Base-by-base conservation (phyloP, 305 asterid species). In the Fraxinus greggii region DNA sequence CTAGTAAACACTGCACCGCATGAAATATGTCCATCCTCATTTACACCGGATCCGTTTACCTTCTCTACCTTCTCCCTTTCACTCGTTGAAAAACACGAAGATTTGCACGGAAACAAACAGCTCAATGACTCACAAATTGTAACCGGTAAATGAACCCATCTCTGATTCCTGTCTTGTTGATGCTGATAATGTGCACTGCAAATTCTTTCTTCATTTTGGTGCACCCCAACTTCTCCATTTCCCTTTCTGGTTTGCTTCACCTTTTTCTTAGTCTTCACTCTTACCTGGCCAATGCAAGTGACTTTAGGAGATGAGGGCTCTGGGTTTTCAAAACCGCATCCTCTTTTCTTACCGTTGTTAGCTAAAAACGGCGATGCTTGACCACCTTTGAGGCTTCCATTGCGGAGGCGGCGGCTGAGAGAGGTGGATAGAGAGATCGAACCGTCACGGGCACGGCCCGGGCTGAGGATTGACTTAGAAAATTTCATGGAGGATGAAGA, bases 301-400 rank as follows among this genome's bases (percentile, higher is more conserved):
- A 95, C 99, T 75, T 95, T 95, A 0, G 99, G 99, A 0, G 99
- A 96, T 84, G 99, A 90, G 0, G 98, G 99, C 77, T 94, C 98
- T 0, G 97, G 98, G 84, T 94, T 94, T 8, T 96, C 99, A 51
- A 91, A 94, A 1, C 83, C 93, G 63, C 91, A 85, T 7, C 95
- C 97, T 19, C 91, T 82, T 76, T 92, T 93, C 83, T 90, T 93
- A 12, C 89, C 89, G 31, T 84, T 78, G 24, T 90, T 59, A 6
- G 94, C 81, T 84, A 92, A 87, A 79, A 94, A 91, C 7, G 99
- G 98, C n/a, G 99, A 93, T 0, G 97, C 93, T 74, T 87, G 91
- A 40, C 98, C 97, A 5, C 91, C 94, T 45, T 92, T 96, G 38
- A 93, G 76, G 79, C 98, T 94, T 51, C 98, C 97, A 76, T 89